Evolutionary conservation across 225 moss, liverwort and hornwort genomes (phyloP), one percentile per base, ranked within the genome.

Genomic region (Bryum argenteum): DNA sequence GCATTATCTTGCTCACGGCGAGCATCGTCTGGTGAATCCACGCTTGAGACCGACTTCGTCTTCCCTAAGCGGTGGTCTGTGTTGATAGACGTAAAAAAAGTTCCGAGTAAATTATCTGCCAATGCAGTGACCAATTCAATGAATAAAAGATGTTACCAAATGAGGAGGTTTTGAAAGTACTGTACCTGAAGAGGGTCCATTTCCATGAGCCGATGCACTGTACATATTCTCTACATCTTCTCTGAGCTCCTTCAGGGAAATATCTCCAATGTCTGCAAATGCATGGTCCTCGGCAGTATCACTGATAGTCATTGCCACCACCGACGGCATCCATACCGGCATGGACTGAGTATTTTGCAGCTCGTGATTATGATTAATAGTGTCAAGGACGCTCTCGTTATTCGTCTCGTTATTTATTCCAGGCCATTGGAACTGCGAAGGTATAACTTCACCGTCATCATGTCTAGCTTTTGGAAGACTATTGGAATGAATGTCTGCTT

Each of bases 321-420:
- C 79, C 9, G 83, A 80, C 8, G 83, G 83, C 83, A 79, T 79
- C 83, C 83, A 83, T 0, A 83, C 79, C 26, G 83, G 83, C 72
- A 83, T 69, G 13, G 82, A 79, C 39, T 79, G 79, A 9, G 82
- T 75, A 39, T 71, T 63, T 37, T 83, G 73, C 81, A 87, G 61
- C 18, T 71, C 63, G n/a, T 52, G 69, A 40, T 75, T 80, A 43
- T 62, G 64, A 11, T 72, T 37, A 54, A 58, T 64, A 8, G 61
- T 53, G 45, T 70, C 74, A 43, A 68, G 56, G 52, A 57, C 62
- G 43, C 56, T 58, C 40, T 55, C 66, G 5, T 28, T 28, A 47
- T 55, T 61, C 23, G 51, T 9, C 8, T 64, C 56, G 33, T 33
- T 33, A 75, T 68, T 14, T 21, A 51, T 15, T 20, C 24, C 80